These are phyloP conservation scores for Cytospora leucostoma DNA, from an alignment of 2,329 filamentous ascomycete genomes.

Conservation along the genomic window DNA sequence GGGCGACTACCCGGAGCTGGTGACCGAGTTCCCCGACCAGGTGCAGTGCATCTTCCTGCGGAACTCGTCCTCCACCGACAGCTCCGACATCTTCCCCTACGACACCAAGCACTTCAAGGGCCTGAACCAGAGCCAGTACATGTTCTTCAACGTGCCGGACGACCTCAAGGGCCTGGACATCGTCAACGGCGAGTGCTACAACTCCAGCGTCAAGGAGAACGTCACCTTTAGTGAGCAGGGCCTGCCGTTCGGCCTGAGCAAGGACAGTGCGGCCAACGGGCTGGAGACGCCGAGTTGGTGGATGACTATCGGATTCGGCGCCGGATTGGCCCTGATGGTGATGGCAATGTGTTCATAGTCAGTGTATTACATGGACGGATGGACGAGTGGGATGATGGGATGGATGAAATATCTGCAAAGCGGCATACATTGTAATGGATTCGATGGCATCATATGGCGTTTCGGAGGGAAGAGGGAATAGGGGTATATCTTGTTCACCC, in stretches of 20 bases:
- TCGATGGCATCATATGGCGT: too few species aligned
- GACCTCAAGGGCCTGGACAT: constrained; percentile 69
- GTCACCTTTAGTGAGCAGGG: constrained; percentile 70
- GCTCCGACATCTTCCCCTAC: constrained; percentile 70
- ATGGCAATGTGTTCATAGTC: constrained; percentile 26
- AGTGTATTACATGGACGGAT: not conserved
- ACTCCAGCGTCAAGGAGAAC: constrained; percentile 65
- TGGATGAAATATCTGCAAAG: too few species aligned
- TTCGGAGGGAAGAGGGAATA: too few species aligned
- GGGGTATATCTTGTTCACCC: too few species aligned
- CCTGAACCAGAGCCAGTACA: constrained; percentile 67
- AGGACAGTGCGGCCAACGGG: constrained; percentile 31
- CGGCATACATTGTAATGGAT: too few species aligned
- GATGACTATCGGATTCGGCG: constrained; percentile 24
- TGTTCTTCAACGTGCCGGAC: constrained; percentile 77
- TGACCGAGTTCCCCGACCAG: constrained; percentile 65
- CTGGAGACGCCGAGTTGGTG: constrained; percentile 30
- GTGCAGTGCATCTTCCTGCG: constrained; percentile 78
- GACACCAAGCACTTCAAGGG: constrained; percentile 71
- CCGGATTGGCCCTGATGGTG: constrained; percentile 26
- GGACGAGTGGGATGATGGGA: too few species aligned
- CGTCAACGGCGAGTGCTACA: constrained; percentile 67
- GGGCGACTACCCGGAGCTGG: constrained; percentile 63
- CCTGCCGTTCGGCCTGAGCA: constrained; percentile 49
- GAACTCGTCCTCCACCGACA: constrained; percentile 62